phyloP scores from a whole-genome alignment of 768 basidiomycete genomes.

The Suillus weaverae region DNA sequence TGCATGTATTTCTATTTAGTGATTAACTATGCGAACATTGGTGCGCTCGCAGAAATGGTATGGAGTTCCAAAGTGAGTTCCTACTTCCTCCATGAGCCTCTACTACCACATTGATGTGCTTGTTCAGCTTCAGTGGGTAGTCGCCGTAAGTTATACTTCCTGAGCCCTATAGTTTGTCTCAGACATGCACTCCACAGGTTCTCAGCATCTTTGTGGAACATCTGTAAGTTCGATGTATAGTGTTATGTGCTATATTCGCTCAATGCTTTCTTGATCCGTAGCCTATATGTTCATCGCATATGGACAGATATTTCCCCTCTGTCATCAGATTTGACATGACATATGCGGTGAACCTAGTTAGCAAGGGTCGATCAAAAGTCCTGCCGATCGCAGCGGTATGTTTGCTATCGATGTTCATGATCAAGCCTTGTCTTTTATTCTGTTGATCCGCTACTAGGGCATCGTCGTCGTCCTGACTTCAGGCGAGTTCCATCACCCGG shows the following conservation, averaged over 20 bases:
- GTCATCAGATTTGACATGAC: background rate
- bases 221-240: background rate
- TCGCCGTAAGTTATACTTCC: background rate
- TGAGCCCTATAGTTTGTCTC: background rate
- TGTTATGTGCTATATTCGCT: background rate
- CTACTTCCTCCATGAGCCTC: background rate
- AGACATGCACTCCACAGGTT: background rate
- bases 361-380: background rate
- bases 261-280: background rate
- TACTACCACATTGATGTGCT: background rate
- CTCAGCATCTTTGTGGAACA: background rate
- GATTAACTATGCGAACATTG: slow-evolving; percentile 32
- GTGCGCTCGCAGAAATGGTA: slow-evolving; percentile 27
- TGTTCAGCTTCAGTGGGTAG: background rate
- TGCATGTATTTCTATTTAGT: slow-evolving; percentile 38
- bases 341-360: background rate
- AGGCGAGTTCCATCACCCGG: background rate
- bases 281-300: slow-evolving; percentile 2
- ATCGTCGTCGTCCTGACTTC: background rate
- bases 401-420: background rate
- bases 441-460: background rate
- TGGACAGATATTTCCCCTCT: background rate
- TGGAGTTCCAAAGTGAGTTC: slow-evolving; percentile 21
- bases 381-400: background rate
- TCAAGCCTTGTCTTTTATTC: background rate